These are phyloP conservation scores for Solanum pennellii DNA, from an alignment of 257 asterid genomes.

Conservation along the genomic window DNA sequence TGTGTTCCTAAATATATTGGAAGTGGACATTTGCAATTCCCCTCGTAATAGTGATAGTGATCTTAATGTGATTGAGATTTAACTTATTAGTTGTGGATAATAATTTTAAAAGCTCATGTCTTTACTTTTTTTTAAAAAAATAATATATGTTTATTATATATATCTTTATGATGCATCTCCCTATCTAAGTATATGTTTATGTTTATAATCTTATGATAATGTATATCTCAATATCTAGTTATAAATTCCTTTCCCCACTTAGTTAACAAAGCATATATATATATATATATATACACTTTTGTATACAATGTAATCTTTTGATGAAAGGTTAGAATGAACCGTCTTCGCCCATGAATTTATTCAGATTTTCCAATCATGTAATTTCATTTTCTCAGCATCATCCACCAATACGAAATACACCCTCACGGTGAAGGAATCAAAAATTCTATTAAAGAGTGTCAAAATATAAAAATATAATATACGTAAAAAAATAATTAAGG, in stretches of 20 bases:
- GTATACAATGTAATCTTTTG: too few relatives aligned
- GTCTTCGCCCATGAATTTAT: too few relatives aligned
- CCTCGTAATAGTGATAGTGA: not conserved
- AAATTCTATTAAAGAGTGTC: too few relatives aligned
- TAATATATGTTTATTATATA: not conserved
- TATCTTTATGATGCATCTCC: not conserved
- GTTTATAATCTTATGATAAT: not conserved
- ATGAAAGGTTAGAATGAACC: too few relatives aligned
- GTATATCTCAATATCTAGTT: not conserved
- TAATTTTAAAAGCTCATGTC: not conserved
- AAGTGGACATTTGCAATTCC: not conserved
- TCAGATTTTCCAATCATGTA: too few relatives aligned
- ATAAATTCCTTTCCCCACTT: not conserved
- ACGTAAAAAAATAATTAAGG: too few relatives aligned
- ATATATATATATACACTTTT: too few relatives aligned
- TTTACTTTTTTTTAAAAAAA: not conserved
- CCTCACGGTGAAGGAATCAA: rapidly evolving
- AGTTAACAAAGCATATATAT: not conserved
- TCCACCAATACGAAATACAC: too few relatives aligned
- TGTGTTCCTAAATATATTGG: not conserved
- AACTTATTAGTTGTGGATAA: not conserved
- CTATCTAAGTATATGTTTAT: not conserved
- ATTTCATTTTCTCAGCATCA: too few relatives aligned
- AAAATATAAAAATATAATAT: too few relatives aligned
- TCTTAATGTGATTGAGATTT: not conserved